Evolutionary conservation across 805 yeast species (phyloP).

Genomic region (Sugiyamaella marilandica): DNA sequence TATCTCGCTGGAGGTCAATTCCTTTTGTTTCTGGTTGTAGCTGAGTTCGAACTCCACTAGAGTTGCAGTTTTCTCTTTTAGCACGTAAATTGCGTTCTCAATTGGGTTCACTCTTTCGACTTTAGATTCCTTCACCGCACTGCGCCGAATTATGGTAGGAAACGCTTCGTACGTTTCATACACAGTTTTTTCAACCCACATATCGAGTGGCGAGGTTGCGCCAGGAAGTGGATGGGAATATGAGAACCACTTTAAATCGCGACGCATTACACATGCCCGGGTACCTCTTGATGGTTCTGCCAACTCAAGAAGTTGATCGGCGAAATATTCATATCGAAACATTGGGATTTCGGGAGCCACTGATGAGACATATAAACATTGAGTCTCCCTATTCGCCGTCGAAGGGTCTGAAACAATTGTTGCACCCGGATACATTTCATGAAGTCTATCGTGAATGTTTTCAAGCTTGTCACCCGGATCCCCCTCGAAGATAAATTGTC

Average conservation of each 20-base stretch:
- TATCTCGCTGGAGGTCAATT: background rate
- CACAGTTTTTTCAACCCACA: conserved; percentile 86
- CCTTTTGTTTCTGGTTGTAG: conserved; percentile 38
- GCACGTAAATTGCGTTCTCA: conserved; percentile 69
- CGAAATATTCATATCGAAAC: background rate
- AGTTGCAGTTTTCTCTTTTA: conserved; percentile 66
- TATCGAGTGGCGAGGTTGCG: conserved; percentile 53
- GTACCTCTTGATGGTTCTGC: conserved; percentile 41
- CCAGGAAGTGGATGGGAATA: conserved; percentile 70
- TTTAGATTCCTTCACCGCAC: conserved; percentile 53
- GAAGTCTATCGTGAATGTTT: conserved; percentile 70
- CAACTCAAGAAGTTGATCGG: background rate
- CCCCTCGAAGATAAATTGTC: conserved; percentile 79
- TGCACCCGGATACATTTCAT: conserved; percentile 77
- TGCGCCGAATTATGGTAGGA: conserved; percentile 84
- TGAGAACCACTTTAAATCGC: conserved; percentile 64
- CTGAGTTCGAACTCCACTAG: conserved; percentile 65
- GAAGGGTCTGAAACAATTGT: conserved; percentile 55
- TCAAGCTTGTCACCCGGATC: conserved; percentile 82
- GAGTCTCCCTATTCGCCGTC: conserved; percentile 64
- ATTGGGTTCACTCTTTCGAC: conserved; percentile 69
- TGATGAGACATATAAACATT: conserved; percentile 63
- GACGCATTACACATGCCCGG: conserved; percentile 68
- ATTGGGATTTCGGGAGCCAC: conserved; percentile 57
- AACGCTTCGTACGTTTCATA: conserved; percentile 70